These are phyloP conservation scores for Penicillium sp. DNA, from an alignment of 2,329 filamentous ascomycete genomes.

Conservation along the genomic window DNA sequence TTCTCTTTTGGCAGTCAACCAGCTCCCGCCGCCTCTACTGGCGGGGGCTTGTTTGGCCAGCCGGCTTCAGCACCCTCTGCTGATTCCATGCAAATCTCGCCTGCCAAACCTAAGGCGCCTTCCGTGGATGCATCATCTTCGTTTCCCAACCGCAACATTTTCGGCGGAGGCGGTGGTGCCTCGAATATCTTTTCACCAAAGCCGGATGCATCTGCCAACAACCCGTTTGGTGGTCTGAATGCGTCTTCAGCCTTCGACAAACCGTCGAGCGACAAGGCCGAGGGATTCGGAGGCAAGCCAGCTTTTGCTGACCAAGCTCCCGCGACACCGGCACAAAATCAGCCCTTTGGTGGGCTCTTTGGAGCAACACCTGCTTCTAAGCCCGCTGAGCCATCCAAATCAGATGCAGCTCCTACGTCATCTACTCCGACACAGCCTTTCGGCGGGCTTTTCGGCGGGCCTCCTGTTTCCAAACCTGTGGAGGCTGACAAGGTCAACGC, in stretches of 20 bases:
- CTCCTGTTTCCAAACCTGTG: conserved; percentile 13
- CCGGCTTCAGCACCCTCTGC: conserved; percentile 9
- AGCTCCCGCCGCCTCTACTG: conserved; percentile 5
- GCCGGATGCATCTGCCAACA: conserved; percentile 6
- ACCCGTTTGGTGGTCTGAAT: conserved; percentile 9
- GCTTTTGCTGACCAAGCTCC: conserved; percentile 5
- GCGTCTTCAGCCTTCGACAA: conserved; percentile 3
- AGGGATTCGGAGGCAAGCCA: conserved; percentile 6
- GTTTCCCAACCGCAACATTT: conserved; percentile 10
- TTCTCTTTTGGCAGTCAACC: conserved; percentile 15
- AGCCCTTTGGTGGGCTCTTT: conserved; percentile 10
- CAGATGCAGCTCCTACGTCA: conserved; percentile 1
- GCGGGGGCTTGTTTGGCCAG: conserved; percentile 14
- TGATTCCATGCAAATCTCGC: conserved; percentile 23
- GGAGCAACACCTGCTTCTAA: conserved; percentile 1
- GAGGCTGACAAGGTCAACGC: conserved; percentile 1
- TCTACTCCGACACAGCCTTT: not conserved
- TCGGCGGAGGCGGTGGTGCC: conserved; percentile 8
- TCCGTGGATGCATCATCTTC: conserved; percentile 3
- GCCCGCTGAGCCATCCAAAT: conserved; percentile 3
- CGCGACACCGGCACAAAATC: conserved; percentile 1
- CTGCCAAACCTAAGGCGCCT: conserved; percentile 15
- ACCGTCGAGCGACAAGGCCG: conserved; percentile 8
- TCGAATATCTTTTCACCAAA: conserved; percentile 8
- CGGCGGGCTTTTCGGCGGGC: not conserved